Conservation (phyloP, 257 asterid genomes). For the Nicotiana benthamiana region DNA sequence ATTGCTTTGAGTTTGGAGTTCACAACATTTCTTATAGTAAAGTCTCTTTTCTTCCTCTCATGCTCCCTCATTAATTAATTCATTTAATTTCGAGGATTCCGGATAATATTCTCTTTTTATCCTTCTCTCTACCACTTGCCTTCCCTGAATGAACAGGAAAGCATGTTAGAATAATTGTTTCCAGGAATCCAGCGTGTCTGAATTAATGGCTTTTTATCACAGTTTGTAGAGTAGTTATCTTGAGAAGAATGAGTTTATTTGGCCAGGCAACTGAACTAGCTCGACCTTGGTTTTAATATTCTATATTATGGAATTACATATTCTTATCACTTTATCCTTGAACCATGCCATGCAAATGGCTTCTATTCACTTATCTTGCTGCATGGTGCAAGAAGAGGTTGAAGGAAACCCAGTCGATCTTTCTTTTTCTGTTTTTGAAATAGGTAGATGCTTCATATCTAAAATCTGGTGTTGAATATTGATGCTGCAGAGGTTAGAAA, state of each 20-base stretch:
- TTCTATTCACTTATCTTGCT: not conserved
- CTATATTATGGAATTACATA: not conserved
- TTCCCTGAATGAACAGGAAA: not conserved
- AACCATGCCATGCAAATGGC: not conserved
- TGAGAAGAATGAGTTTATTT: not conserved
- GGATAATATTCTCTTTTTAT: not conserved
- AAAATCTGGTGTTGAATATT: not conserved
- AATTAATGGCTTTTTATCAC: not conserved
- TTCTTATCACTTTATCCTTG: not conserved
- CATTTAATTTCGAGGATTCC: not conserved
- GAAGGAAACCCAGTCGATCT: not conserved
- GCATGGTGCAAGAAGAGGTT: not conserved
- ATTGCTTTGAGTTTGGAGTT: not conserved
- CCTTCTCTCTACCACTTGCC: not conserved
- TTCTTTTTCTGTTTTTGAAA: not conserved
- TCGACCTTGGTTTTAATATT: not conserved
- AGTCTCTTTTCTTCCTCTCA: not conserved
- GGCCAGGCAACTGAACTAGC: not conserved
- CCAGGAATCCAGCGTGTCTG: not conserved
- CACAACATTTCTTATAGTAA: not conserved
- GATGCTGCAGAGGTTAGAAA: conserved; percentile 67
- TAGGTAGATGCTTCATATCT: not conserved
- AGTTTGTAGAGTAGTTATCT: not conserved
- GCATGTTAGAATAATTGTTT: not conserved
- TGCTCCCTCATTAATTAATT: not conserved